A percentile compares a stretch with the other conserved stretches of the same genome.
phyloP scores from a whole-genome alignment of 2,329 filamentous ascomycete species.

The Diplodia corticola region DNA sequence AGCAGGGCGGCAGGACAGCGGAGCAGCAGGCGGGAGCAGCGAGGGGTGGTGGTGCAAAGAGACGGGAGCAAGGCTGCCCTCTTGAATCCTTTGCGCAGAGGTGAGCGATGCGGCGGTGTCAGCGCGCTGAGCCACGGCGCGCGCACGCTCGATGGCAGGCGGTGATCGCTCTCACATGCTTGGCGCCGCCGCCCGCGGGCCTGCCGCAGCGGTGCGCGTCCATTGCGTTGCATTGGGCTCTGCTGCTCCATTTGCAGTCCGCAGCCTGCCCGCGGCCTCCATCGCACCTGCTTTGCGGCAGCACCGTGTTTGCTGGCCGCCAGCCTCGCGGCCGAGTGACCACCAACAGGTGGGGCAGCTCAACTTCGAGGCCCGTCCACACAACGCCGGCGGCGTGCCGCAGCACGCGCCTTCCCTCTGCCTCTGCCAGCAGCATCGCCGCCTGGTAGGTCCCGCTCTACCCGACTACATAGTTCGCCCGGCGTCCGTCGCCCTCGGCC shows the following conservation, averaged over 20 bases:
- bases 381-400: background rate
- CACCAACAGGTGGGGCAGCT: conserved; percentile 9
- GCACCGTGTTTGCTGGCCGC: conserved; percentile 2
- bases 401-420: background rate
- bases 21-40: background rate
- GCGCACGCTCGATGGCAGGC: conserved; percentile 2
- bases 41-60: background rate
- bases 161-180: conserved; percentile 19
- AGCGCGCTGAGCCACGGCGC: conserved; percentile 19
- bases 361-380: background rate
- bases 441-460: background rate
- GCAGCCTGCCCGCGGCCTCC: background rate
- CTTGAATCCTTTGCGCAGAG: conserved; percentile 12
- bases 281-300: background rate
- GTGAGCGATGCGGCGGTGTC: conserved; percentile 20
- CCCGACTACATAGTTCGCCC: background rate
- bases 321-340: background rate
- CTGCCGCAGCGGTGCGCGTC: background rate
- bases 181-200: background rate
- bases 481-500: background rate
- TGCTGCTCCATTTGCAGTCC: background rate
- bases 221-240: background rate
- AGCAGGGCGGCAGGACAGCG: background rate
- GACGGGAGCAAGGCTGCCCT: conserved; percentile 8
- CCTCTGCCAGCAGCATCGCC: background rate